Conservation (phyloP, 2,329 filamentous ascomycete species). For the Rugonectria rugulosa region DNA sequence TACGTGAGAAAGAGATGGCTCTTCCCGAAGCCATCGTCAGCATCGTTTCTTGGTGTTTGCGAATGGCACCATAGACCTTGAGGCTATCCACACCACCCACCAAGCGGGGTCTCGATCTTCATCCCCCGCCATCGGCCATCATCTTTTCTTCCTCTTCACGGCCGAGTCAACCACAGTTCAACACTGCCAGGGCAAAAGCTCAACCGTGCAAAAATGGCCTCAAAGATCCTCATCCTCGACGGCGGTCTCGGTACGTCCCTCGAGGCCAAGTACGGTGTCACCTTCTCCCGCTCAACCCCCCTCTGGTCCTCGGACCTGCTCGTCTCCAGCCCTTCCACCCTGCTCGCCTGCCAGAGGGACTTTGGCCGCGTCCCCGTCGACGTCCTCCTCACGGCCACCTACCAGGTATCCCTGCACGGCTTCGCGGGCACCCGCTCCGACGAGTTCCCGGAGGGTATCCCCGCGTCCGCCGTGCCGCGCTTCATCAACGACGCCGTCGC, state of each 20-base stretch:
- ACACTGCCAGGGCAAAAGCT: not conserved
- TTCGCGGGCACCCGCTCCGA: slow-evolving; percentile 59
- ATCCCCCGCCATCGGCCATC: slow-evolving; percentile 13
- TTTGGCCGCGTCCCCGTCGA: slow-evolving; percentile 66
- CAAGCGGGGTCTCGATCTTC: slow-evolving; percentile 15
- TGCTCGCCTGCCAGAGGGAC: slow-evolving; percentile 62
- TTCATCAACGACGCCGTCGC: slow-evolving; percentile 54
- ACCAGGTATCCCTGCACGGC: slow-evolving; percentile 66
- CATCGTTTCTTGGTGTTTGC: no score
- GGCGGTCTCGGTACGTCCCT: slow-evolving; percentile 74
- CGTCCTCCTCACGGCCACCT: slow-evolving; percentile 72
- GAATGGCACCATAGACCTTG: not conserved
- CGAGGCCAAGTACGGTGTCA: slow-evolving; percentile 61
- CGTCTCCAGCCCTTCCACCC: slow-evolving; percentile 58
- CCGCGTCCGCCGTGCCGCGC: slow-evolving; percentile 45
- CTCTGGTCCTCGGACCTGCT: slow-evolving; percentile 75
- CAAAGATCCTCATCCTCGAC: slow-evolving; percentile 62
- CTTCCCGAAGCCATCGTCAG: no score
- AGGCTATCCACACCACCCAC: slow-evolving; percentile 5
- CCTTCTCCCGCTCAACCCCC: slow-evolving; percentile 61
- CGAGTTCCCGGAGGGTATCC: slow-evolving; percentile 53
- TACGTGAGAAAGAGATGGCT: no score
- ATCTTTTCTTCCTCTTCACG: not conserved
- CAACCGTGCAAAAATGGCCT: slow-evolving; percentile 31
- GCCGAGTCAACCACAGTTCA: not conserved